Conservation (phyloP, 768 basidiomycete species). For the Vishniacozyma victoriae region DNA sequence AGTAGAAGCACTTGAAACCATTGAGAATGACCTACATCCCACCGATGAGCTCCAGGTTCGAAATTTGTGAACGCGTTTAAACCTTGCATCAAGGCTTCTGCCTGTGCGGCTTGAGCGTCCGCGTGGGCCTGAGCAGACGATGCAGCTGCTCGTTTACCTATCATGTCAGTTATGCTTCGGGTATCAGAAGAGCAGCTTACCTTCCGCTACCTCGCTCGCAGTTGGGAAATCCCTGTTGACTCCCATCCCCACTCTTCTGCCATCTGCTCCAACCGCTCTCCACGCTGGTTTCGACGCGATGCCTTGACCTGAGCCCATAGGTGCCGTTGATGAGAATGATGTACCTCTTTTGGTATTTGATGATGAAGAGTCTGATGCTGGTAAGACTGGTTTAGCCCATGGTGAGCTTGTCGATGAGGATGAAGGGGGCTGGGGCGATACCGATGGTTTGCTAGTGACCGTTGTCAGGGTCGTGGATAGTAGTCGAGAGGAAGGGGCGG, state of each 20-base stretch:
- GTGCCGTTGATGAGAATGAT: slow-evolving; percentile 7
- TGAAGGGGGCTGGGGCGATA: slow-evolving; percentile 49
- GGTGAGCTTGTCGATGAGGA: slow-evolving; percentile 67
- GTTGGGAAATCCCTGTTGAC: slow-evolving; percentile 80
- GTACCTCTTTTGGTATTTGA: slow-evolving; percentile 39
- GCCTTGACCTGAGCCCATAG: slow-evolving; percentile 23
- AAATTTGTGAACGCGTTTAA: slow-evolving; percentile 92
- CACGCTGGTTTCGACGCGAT: slow-evolving; percentile 59
- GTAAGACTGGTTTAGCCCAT: slow-evolving; percentile 55
- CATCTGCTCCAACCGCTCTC: slow-evolving; percentile 54
- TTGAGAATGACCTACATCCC: slow-evolving; percentile 67
- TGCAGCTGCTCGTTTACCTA: slow-evolving; percentile 22
- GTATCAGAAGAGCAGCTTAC: slow-evolving; percentile 49
- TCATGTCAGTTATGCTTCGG: slow-evolving; percentile 1
- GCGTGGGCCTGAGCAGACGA: slow-evolving; percentile 49
- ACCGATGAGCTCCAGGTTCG: slow-evolving; percentile 89
- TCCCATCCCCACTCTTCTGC: slow-evolving; percentile 42
- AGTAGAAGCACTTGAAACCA: slow-evolving; percentile 8
- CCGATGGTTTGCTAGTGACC: slow-evolving; percentile 47
- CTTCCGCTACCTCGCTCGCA: slow-evolving; percentile 87
- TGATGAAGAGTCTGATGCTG: slow-evolving; percentile 6
- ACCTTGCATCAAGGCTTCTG: slow-evolving; percentile 67
- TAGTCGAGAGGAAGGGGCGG: slow-evolving; percentile 57
- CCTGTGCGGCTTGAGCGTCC: slow-evolving; percentile 56
- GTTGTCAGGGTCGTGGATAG: slow-evolving; percentile 78